A percentile compares a stretch with the other conserved stretches of the same genome.
phyloP scores from a whole-genome alignment of 1,284 basidiomycete genomes.

The Pascua guehoae region DNA sequence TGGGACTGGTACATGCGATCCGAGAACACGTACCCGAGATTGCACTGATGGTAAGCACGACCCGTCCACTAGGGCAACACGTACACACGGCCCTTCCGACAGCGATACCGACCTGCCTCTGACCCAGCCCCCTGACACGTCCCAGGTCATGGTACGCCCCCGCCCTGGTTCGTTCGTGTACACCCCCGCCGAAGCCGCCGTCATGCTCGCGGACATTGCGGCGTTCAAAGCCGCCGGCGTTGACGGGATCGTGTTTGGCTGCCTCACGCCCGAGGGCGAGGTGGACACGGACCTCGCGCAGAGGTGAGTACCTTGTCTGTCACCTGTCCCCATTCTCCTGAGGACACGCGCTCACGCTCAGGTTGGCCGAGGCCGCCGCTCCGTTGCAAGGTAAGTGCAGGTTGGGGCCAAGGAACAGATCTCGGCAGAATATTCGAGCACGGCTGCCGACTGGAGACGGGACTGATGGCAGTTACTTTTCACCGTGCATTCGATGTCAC shows the following conservation, averaged over 20 bases:
- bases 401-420: no score
- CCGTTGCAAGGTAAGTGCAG: conserved; percentile 63
- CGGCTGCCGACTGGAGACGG: no score
- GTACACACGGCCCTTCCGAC: no score
- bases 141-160: conserved; percentile 71
- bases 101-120: no score
- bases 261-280: conserved; percentile 58
- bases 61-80: no score
- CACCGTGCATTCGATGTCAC: conserved; percentile 79
- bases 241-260: conserved; percentile 67
- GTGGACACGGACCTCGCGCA: conserved; percentile 59
- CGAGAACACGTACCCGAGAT: conserved; percentile 53
- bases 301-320: conserved; percentile 5
- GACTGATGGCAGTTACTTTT: conserved; percentile 61
- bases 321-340: no score
- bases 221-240: conserved; percentile 51
- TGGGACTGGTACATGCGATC: conserved; percentile 63
- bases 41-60: conserved; percentile 61
- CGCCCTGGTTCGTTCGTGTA: conserved; percentile 73
- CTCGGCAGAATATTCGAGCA: no score
- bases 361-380: conserved; percentile 57
- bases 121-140: neutral
- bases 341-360: conserved; percentile 3
- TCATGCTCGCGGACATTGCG: conserved; percentile 69
- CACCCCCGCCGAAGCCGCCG: conserved; percentile 59